phyloP scores from a whole-genome alignment of 768 basidiomycete genomes.

The Leccinellum rugosiceps region DNA sequence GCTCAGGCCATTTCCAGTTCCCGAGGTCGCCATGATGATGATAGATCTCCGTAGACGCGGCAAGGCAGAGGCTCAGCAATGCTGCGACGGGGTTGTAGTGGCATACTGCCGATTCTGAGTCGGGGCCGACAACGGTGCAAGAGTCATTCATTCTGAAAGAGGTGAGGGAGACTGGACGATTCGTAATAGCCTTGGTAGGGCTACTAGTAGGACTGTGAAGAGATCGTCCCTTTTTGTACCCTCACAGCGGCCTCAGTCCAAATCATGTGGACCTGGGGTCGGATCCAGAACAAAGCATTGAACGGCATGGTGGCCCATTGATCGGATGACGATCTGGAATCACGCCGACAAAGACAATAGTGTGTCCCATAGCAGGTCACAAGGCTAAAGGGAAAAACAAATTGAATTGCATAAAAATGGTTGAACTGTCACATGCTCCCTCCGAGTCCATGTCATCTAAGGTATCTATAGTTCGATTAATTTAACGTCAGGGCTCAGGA shows the following conservation, averaged over 20 bases:
- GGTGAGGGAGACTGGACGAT: neutral
- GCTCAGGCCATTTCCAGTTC: neutral
- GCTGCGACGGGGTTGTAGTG: neutral
- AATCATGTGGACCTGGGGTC: neutral
- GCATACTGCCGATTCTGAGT: neutral
- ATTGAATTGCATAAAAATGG: conserved; percentile 8
- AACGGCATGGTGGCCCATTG: neutral
- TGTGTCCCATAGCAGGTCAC: too few relatives aligned
- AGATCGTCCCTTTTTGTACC: neutral
- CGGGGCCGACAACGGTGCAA: neutral
- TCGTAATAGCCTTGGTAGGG: neutral
- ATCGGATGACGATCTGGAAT: neutral
- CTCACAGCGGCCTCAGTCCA: neutral
- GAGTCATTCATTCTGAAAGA: neutral
- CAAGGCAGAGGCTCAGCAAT: neutral
- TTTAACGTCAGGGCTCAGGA: too few relatives aligned
- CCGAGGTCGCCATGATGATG: neutral
- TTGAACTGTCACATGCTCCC: conserved; percentile 17
- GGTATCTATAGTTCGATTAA: too few relatives aligned
- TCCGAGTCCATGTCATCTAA: neutral
- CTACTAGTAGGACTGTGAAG: neutral
- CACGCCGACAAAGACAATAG: neutral
- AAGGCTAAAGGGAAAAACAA: too few relatives aligned
- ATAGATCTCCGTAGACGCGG: neutral
- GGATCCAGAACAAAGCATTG: neutral